These are phyloP conservation scores for Tuber borchii DNA, from an alignment of 495 filamentous ascomycete genomes.

Conservation along the genomic window DNA sequence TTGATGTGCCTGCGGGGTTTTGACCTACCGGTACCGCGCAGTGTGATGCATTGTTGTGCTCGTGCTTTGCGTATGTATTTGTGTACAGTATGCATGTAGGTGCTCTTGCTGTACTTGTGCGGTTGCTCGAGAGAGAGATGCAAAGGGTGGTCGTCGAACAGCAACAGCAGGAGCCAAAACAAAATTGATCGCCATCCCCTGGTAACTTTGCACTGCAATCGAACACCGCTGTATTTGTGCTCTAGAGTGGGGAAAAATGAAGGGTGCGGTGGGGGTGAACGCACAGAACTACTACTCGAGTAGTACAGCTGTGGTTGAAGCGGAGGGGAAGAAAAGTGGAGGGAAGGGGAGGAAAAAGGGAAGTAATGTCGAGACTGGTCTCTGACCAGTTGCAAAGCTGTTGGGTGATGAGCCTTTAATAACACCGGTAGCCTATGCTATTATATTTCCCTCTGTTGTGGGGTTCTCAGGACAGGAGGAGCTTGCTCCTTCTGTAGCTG, in stretches of 20 bases:
- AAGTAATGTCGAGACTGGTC: background rate
- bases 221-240: background rate
- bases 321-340: background rate
- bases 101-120: background rate
- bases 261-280: background rate
- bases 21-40: background rate
- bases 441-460: background rate
- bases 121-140: background rate
- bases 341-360: background rate
- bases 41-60: conserved; percentile 4
- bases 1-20: background rate
- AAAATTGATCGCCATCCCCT: background rate
- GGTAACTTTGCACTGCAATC: background rate
- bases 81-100: background rate
- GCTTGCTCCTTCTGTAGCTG: background rate
- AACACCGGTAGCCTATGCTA: background rate
- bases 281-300: background rate
- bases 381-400: background rate
- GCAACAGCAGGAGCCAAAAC: background rate
- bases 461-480: background rate
- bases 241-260: background rate
- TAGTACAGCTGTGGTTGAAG: background rate
- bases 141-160: background rate
- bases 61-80: background rate
- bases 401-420: background rate